A percentile compares a stretch with the other conserved stretches of the same genome.
phyloP scores from a whole-genome alignment of 495 filamentous ascomycete genomes.

The Aspergillus egyptiacus region DNA sequence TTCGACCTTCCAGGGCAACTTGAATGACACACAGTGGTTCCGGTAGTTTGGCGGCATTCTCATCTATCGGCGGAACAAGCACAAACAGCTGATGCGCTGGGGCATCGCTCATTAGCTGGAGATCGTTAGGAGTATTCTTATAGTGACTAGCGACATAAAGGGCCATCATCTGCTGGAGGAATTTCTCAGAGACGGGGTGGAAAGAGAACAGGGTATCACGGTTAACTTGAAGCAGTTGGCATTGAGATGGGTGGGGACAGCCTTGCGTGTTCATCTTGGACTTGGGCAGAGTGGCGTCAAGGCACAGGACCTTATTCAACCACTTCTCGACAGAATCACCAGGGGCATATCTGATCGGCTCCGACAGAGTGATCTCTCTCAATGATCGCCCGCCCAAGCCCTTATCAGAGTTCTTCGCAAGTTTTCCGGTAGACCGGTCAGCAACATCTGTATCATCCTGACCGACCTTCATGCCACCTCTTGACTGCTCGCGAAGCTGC shows the following conservation, averaged over 20 bases:
- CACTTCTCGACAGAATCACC: constrained; percentile 91
- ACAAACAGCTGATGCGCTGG: constrained; percentile 97
- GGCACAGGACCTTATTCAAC: constrained; percentile 89
- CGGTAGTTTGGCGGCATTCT: constrained; percentile 69
- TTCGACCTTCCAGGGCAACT: constrained; percentile 88
- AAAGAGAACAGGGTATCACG: constrained; percentile 97
- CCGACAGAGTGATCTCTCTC: constrained; percentile 83
- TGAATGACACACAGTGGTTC: constrained; percentile 95
- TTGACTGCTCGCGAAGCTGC: constrained; percentile 89
- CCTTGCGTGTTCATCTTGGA: constrained; percentile 70
- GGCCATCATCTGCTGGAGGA: constrained; percentile 96
- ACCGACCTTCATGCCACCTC: constrained; percentile 47
- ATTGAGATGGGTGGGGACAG: constrained; percentile 83
- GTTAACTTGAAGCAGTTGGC: constrained; percentile 88
- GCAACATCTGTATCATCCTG: constrained; percentile 59
- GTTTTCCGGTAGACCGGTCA: constrained; percentile 65
- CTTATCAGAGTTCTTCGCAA: constrained; percentile 56
- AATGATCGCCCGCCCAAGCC: constrained; percentile 69
- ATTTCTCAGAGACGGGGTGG: constrained; percentile 94
- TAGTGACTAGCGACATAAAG: constrained; percentile 98
- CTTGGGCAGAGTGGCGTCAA: constrained; percentile 81
- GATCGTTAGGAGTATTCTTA: constrained; percentile 96
- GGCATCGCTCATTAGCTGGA: constrained; percentile 96
- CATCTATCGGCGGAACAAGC: constrained; percentile 79
- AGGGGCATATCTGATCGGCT: constrained; percentile 91